Percentiles rank a stretch among this genome's conserved stretches.
Conservation (phyloP, 768 basidiomycete species). For the Hericium erinaceus region DNA sequence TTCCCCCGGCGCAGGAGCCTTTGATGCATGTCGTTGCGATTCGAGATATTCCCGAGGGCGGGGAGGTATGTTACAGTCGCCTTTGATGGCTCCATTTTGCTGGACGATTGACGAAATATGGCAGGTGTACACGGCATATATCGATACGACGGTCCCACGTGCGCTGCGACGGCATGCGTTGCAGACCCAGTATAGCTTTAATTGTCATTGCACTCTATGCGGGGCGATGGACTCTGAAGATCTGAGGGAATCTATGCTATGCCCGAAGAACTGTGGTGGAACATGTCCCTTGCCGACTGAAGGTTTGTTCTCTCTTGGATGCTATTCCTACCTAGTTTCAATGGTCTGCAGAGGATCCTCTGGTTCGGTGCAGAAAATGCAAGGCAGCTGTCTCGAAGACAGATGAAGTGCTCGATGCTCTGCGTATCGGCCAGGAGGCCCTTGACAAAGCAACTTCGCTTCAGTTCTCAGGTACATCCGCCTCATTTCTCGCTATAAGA, state of each 20-base stretch:
- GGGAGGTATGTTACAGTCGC: conserved; percentile 49
- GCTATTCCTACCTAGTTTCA: background rate
- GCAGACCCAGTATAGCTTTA: conserved; percentile 69
- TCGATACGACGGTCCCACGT: conserved; percentile 72
- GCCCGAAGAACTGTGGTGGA: conserved; percentile 63
- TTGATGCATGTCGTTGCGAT: conserved; percentile 68
- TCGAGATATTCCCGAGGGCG: conserved; percentile 46
- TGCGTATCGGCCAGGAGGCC: conserved; percentile 64
- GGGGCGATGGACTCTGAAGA: conserved; percentile 32
- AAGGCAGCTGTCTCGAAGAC: conserved; percentile 36
- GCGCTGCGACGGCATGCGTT: conserved; percentile 46
- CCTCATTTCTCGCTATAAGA: background rate
- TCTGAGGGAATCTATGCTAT: conserved; percentile 58
- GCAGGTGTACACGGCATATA: conserved; percentile 74
- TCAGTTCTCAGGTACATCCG: conserved; percentile 45
- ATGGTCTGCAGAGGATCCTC: conserved; percentile 31
- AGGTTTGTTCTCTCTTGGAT: conserved; percentile 28
- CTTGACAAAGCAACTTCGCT: conserved; percentile 60
- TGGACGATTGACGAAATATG: background rate
- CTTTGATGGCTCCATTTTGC: no score
- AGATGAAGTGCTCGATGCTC: conserved; percentile 49
- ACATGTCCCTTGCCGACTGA: conserved; percentile 50
- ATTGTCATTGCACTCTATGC: conserved; percentile 62
- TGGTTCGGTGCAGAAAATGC: conserved; percentile 49
- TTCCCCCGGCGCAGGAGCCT: conserved; percentile 37